Evolutionary conservation across 139 green algal genomes (phyloP).

Genomic region (Chlorella sp.): DNA sequence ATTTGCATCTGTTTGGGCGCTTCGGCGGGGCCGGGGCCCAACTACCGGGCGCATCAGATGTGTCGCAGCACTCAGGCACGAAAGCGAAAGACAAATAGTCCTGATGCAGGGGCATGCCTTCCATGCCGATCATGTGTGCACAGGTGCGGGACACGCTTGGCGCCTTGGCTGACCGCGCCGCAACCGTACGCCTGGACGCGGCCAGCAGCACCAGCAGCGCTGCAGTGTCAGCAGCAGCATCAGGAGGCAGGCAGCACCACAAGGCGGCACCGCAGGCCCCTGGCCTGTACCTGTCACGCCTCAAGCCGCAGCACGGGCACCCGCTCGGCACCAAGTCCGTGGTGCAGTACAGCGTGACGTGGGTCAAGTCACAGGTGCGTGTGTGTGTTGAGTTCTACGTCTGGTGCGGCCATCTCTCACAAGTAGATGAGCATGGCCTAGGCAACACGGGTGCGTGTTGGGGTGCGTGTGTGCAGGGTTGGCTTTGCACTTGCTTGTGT

Average conservation of each 20-base stretch:
- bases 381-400: no score
- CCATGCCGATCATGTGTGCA: background rate
- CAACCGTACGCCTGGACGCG: no score
- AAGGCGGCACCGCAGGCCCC: background rate
- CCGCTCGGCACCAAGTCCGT: constrained; percentile 30
- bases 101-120: background rate
- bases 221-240: no score
- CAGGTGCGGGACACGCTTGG: constrained; percentile 68
- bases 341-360: constrained; percentile 27
- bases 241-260: no score
- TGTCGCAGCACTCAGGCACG: background rate
- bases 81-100: background rate
- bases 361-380: constrained; percentile 16
- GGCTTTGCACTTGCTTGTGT: no score
- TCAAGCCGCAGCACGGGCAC: constrained; percentile 7
- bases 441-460: background rate
- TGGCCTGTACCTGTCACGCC: constrained; percentile 1
- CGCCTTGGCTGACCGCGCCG: constrained; percentile 46
- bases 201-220: background rate
- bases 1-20: background rate
- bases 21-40: background rate
- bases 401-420: no score
- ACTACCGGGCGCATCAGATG: background rate
- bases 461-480: background rate
- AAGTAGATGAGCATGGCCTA: no score